A percentile compares a stretch with the other conserved stretches of the same genome.
Evolutionary conservation across 1,284 basidiomycete genomes (phyloP).

Genomic region (Phellopilus nigrolimitatus): DNA sequence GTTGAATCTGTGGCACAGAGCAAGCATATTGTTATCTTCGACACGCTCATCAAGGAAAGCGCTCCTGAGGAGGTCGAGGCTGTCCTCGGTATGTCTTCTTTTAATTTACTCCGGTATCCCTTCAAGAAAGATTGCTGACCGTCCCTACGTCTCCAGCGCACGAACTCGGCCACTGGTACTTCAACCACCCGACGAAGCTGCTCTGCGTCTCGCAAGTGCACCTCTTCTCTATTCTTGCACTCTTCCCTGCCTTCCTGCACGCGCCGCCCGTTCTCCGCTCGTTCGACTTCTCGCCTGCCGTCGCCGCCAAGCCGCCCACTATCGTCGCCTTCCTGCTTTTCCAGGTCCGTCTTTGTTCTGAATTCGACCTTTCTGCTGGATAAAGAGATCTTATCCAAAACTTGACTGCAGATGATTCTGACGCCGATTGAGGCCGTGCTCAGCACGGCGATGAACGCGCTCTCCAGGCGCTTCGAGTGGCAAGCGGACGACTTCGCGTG

Average conservation of each 20-base stretch:
- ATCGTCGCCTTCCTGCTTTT: constrained; percentile 88
- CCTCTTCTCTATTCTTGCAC: constrained; percentile 78
- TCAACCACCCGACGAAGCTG: constrained; percentile 85
- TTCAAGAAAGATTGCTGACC: constrained; percentile 11
- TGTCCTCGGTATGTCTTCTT: constrained; percentile 53
- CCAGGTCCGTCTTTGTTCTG: constrained; percentile 42
- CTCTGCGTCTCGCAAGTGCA: constrained; percentile 84
- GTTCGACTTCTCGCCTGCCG: constrained; percentile 77
- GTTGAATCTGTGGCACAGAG: constrained; percentile 34
- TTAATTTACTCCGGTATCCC: background rate
- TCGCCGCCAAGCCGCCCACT: constrained; percentile 71
- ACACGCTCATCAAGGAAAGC: constrained; percentile 91
- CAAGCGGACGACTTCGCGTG: constrained; percentile 83
- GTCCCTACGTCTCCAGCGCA: constrained; percentile 53
- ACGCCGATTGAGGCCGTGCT: constrained; percentile 80
- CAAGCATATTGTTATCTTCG: constrained; percentile 96
- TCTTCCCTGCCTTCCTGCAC: constrained; percentile 90
- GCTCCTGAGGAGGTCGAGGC: constrained; percentile 88
- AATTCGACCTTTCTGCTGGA: background rate
- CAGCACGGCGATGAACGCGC: constrained; percentile 71
- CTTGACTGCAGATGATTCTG: constrained; percentile 67
- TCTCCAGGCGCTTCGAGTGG: constrained; percentile 84
- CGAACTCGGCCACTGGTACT: constrained; percentile 95
- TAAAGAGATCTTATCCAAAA: background rate
- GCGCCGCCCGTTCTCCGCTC: constrained; percentile 79